phyloP scores from a whole-genome alignment of 257 asterid species.

The Capsicum chinense region DNA sequence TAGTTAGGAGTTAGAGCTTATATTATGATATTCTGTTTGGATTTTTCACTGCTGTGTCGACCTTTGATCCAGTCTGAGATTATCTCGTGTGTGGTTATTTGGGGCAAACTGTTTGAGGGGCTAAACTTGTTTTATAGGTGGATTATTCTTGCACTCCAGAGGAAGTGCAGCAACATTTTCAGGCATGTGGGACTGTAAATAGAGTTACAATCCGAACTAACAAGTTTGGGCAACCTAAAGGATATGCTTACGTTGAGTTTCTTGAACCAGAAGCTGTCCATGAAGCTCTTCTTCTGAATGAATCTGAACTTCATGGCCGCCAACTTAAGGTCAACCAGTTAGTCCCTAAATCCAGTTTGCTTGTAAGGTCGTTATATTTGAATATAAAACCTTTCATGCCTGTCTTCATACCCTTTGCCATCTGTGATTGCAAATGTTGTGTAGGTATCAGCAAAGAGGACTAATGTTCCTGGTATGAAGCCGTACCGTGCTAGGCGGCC shows the following conservation, averaged over 20 bases:
- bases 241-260: slow-evolving; percentile 93
- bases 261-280: slow-evolving; percentile 81
- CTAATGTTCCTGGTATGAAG: slow-evolving; percentile 97
- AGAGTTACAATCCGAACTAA: slow-evolving; percentile 92
- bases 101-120: slow-evolving; percentile 15
- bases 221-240: slow-evolving; percentile 97
- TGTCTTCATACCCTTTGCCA: background rate
- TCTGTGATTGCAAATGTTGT: background rate
- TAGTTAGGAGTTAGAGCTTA: background rate
- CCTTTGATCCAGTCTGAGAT: slow-evolving; percentile 1
- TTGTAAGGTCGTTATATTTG: background rate
- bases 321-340: slow-evolving; percentile 70
- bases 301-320: slow-evolving; percentile 95
- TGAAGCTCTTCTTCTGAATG: slow-evolving; percentile 84
- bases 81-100: slow-evolving; percentile 13
- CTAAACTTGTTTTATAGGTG: slow-evolving; percentile 56
- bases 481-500: slow-evolving; percentile 74
- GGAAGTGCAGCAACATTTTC: slow-evolving; percentile 97
- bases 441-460: slow-evolving; percentile 85
- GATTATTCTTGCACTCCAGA: slow-evolving; percentile 97
- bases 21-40: background rate
- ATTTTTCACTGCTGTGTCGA: background rate
- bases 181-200: slow-evolving; percentile 90
- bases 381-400: background rate
- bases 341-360: background rate